These are phyloP conservation scores for Calonectria ilicicola DNA, from an alignment of 2,329 filamentous ascomycete species.

Conservation along the genomic window DNA sequence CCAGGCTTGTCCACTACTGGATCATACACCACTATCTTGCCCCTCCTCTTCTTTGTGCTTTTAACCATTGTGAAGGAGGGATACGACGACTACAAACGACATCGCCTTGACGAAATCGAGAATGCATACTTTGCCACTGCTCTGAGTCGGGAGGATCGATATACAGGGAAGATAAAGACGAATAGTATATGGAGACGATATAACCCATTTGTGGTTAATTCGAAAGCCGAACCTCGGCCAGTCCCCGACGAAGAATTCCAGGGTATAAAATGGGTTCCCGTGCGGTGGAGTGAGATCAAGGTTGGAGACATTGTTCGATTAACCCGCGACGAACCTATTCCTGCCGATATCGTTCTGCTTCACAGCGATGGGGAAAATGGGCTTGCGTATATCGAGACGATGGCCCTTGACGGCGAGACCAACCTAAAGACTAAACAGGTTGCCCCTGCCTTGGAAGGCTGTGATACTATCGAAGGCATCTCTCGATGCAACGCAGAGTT, in stretches of 20 bases:
- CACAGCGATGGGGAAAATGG: constrained; percentile 82
- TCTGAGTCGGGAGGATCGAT: constrained; percentile 53
- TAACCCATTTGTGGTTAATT: constrained; percentile 49
- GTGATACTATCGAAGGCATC: constrained; percentile 66
- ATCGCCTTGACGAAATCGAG: constrained; percentile 84
- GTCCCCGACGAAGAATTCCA: constrained; percentile 71
- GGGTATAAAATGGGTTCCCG: constrained; percentile 63
- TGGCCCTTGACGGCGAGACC: constrained; percentile 86
- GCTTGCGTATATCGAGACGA: constrained; percentile 86
- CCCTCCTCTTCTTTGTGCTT: constrained; percentile 80
- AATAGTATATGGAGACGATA: constrained; percentile 39
- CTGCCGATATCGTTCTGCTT: constrained; percentile 85
- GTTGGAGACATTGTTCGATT: constrained; percentile 64
- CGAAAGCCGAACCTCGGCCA: constrained; percentile 42
- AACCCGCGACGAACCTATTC: constrained; percentile 79
- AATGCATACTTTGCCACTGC: constrained; percentile 69
- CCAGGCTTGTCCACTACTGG: constrained; percentile 82
- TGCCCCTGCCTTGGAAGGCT: constrained; percentile 70
- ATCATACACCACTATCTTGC: constrained; percentile 79
- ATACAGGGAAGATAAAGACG: constrained; percentile 43
- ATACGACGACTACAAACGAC: constrained; percentile 85
- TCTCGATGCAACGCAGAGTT: constrained; percentile 69
- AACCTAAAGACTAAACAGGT: constrained; percentile 83
- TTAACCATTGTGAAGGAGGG: constrained; percentile 89
- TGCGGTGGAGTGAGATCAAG: constrained; percentile 58